Percentiles rank a stretch among this genome's conserved stretches.
These are phyloP conservation scores for Rhynchospora tenuis DNA, from an alignment of 176 grass and related monocot species.

Conservation along the genomic window DNA sequence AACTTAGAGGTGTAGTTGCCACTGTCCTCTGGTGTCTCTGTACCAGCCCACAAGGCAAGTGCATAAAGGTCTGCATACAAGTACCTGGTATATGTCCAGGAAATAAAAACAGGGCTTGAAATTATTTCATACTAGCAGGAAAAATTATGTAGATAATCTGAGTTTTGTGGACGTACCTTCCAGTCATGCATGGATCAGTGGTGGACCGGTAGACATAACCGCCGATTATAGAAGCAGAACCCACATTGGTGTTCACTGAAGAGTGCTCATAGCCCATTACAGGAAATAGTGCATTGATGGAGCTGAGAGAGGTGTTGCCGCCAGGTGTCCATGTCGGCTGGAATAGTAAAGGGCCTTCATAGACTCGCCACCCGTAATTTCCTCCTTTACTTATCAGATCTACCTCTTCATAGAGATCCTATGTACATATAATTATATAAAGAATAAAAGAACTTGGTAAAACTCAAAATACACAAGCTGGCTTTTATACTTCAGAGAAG, in stretches of 20 bases:
- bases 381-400: constrained; percentile 66
- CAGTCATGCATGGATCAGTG: constrained; percentile 67
- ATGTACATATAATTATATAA: background rate
- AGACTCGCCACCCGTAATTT: constrained; percentile 78
- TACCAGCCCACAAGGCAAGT: constrained; percentile 52
- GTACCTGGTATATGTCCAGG: constrained; percentile 36
- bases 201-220: constrained; percentile 70
- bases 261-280: constrained; percentile 53
- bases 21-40: constrained; percentile 50
- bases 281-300: constrained; percentile 41
- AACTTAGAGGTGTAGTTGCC: constrained; percentile 57
- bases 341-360: constrained; percentile 59
- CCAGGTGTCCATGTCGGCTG: constrained; percentile 43
- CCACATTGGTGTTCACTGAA: constrained; percentile 39
- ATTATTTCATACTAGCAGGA: background rate
- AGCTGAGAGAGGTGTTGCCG: constrained; percentile 47
- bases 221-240: constrained; percentile 72
- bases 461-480: background rate
- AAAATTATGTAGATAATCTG: constrained; percentile 26
- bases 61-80: constrained; percentile 69
- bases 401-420: constrained; percentile 64
- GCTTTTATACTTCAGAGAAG: background rate
- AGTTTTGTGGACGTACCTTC: constrained; percentile 53
- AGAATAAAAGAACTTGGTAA: background rate
- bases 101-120: too few relatives aligned